A percentile compares a stretch with the other conserved stretches of the same genome.
Conservation (phyloP, 805 yeast genomes). For the Pichia occidentalis region DNA sequence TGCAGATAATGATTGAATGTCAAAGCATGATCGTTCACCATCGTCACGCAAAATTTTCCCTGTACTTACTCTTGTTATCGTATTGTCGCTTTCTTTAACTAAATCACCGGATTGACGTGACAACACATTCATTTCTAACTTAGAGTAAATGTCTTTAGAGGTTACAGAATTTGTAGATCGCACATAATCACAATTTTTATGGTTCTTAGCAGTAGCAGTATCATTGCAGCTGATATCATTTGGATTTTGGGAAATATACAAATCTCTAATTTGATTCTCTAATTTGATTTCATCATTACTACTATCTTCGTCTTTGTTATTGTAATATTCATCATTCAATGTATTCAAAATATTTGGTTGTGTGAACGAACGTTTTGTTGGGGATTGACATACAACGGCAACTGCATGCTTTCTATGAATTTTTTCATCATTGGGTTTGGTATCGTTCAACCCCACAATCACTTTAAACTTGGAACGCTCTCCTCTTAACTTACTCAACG, state of each 20-base stretch:
- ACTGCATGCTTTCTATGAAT: slow-evolving; percentile 15
- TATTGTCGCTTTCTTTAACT: slow-evolving; percentile 8
- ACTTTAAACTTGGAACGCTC: slow-evolving; percentile 24
- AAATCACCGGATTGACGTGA: slow-evolving; percentile 8
- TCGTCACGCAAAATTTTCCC: slow-evolving; percentile 12
- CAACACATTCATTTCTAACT: slow-evolving; percentile 13
- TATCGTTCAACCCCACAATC: slow-evolving; percentile 25
- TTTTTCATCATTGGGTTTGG: slow-evolving; percentile 3
- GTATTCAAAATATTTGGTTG: neutral
- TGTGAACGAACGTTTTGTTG: slow-evolving; percentile 5
- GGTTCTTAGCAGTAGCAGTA: neutral
- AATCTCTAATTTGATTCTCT: slow-evolving; percentile 30
- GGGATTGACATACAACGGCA: slow-evolving; percentile 16
- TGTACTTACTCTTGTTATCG: slow-evolving; percentile 11
- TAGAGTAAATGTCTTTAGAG: slow-evolving; percentile 5
- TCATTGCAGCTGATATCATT: slow-evolving; percentile 8
- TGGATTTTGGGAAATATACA: slow-evolving; percentile 25
- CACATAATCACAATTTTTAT: too few species aligned
- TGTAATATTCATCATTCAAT: slow-evolving; percentile 7
- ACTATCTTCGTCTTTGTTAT: slow-evolving; percentile 16
- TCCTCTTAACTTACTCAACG: slow-evolving; percentile 78
- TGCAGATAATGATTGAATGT: slow-evolving; percentile 23
- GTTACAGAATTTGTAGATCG: neutral
- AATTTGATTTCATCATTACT: slow-evolving; percentile 27
- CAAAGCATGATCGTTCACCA: slow-evolving; percentile 22